These are phyloP conservation scores for Jackrogersella multiformis DNA, from an alignment of 495 filamentous ascomycete species.

Conservation along the genomic window DNA sequence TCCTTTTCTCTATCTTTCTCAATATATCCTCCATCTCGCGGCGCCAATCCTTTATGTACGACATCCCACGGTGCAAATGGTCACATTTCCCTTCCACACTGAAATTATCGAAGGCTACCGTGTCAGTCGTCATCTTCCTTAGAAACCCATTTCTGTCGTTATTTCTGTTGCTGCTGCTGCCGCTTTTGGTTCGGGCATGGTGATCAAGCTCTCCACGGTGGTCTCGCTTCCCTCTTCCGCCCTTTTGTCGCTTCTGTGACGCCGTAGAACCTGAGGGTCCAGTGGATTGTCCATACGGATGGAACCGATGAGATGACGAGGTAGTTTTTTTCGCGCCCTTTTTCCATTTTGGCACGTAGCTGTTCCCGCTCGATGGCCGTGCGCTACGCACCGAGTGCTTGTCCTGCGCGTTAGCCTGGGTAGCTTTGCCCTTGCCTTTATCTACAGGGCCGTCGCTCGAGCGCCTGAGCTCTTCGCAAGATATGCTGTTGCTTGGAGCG, in stretches of 20 bases:
- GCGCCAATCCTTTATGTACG: background rate
- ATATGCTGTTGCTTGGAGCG: background rate
- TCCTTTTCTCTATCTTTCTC: conserved; percentile 2
- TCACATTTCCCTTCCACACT: background rate
- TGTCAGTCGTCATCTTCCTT: conserved; percentile 22
- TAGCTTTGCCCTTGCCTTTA: background rate
- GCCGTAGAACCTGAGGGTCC: background rate
- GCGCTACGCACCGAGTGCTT: background rate
- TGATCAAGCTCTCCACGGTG: background rate
- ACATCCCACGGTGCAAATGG: background rate
- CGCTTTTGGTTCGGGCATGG: background rate
- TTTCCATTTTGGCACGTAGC: background rate
- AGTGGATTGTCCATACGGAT: background rate
- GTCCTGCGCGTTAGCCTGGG: background rate
- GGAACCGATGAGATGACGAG: background rate
- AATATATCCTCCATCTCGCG: no score
- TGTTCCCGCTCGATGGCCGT: background rate
- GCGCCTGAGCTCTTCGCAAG: background rate
- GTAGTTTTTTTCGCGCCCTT: background rate
- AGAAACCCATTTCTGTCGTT: background rate
- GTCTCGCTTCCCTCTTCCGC: background rate
- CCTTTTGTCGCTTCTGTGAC: background rate
- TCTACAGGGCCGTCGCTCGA: background rate
- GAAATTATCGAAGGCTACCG: conserved; percentile 8
- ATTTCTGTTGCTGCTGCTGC: background rate